Conservation (phyloP, 2,329 filamentous ascomycete species). For the Fusarium illudens region DNA sequence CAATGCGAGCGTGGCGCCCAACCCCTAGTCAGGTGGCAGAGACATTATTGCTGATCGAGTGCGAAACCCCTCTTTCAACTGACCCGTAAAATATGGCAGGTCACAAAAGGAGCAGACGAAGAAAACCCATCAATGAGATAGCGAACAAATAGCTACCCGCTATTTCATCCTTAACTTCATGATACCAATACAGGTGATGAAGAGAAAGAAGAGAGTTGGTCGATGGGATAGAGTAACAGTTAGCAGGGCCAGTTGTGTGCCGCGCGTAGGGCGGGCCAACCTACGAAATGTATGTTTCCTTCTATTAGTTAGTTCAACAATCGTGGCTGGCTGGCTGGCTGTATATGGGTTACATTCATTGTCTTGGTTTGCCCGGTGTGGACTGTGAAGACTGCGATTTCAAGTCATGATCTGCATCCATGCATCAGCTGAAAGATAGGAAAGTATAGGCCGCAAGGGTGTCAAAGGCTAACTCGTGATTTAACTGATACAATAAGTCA, state of each 20-base stretch:
- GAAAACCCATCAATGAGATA: neutral
- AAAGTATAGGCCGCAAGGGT: neutral
- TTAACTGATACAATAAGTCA: too few relatives aligned
- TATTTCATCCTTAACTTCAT: too few relatives aligned
- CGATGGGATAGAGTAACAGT: too few relatives aligned
- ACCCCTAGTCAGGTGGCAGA: neutral
- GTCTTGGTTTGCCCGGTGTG: neutral
- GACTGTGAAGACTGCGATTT: neutral
- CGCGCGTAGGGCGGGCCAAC: too few relatives aligned
- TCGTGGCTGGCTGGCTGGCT: neutral
- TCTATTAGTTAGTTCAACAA: neutral
- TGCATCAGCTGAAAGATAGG: neutral
- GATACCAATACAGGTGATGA: neutral
- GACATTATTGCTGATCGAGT: neutral
- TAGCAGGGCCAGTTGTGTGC: too few relatives aligned
- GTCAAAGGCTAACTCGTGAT: too few relatives aligned
- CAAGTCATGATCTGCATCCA: neutral
- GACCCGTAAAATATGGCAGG: neutral
- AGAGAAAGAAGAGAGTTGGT: neutral
- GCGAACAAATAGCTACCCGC: neutral
- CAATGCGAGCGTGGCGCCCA: neutral
- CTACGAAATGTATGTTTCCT: too few relatives aligned
- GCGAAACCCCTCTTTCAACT: neutral
- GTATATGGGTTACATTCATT: neutral
- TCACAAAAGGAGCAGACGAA: neutral